phyloP scores from a whole-genome alignment of 306 rosid species.

The Corylus americana region DNA sequence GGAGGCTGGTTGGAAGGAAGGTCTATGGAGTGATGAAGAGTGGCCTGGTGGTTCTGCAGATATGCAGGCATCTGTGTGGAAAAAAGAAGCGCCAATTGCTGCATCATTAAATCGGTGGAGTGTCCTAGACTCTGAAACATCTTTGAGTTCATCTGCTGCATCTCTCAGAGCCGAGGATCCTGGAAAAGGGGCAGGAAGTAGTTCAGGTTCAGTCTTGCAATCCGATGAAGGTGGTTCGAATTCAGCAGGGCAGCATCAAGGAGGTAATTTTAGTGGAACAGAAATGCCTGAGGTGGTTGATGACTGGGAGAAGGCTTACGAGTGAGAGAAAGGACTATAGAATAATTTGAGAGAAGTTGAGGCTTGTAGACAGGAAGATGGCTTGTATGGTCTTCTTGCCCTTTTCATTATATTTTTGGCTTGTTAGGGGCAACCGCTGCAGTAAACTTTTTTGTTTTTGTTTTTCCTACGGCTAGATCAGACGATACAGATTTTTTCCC shows the following conservation, averaged over 20 bases:
- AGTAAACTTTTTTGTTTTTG: not conserved
- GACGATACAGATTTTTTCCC: not conserved
- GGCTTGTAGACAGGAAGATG: slow-evolving; percentile 18
- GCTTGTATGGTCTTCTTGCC: slow-evolving; percentile 12
- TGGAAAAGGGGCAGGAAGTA: slow-evolving; percentile 19
- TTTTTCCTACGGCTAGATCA: slow-evolving; percentile 3
- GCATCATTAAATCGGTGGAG: slow-evolving; percentile 73
- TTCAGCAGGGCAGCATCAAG: slow-evolving; percentile 33
- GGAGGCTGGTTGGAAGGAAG: slow-evolving; percentile 66
- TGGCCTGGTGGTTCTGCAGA: slow-evolving; percentile 53
- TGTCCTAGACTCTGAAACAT: slow-evolving; percentile 51
- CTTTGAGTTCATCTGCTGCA: slow-evolving; percentile 44
- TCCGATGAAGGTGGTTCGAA: slow-evolving; percentile 31
- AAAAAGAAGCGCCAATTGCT: slow-evolving; percentile 67
- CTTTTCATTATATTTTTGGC: slow-evolving; percentile 32
- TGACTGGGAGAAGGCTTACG: slow-evolving; percentile 91
- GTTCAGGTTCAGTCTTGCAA: slow-evolving; percentile 25
- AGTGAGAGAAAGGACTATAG: slow-evolving; percentile 23
- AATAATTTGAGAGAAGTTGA: not conserved
- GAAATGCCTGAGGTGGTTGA: slow-evolving; percentile 69
- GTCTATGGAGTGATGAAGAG: slow-evolving; percentile 68
- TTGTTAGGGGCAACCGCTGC: slow-evolving; percentile 10
- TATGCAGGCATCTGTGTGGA: slow-evolving; percentile 62
- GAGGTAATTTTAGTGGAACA: slow-evolving; percentile 22
- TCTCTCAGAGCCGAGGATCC: slow-evolving; percentile 27